Evolutionary conservation across 1,284 basidiomycete species (phyloP).

Genomic region (Ganoderma multipileum): DNA sequence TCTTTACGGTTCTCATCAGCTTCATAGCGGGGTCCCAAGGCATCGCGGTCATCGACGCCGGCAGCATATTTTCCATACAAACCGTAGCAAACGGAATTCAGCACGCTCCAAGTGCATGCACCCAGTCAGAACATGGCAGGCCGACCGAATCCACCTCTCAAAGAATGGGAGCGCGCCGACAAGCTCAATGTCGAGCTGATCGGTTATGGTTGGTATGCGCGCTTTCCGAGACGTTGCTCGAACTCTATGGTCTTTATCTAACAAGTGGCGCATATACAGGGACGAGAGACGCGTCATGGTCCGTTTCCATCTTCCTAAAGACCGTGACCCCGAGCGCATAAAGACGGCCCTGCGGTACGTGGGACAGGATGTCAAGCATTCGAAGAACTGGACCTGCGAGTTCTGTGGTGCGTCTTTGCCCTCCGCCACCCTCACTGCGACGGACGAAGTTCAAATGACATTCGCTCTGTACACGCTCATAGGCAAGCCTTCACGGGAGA

Average conservation of each 20-base stretch:
- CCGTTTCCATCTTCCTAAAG: constrained; percentile 29
- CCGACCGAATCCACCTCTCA: constrained; percentile 3
- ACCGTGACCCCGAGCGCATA: constrained; percentile 16
- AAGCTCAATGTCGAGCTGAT: constrained; percentile 28
- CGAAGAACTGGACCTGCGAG: constrained; percentile 28
- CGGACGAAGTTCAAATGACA: neutral
- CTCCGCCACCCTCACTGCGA: neutral
- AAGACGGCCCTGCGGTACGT: constrained; percentile 16
- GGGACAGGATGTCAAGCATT: constrained; percentile 27
- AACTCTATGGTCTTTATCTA: no score
- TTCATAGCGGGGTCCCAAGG: neutral
- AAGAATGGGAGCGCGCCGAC: constrained; percentile 23
- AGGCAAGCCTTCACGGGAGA: constrained; percentile 20
- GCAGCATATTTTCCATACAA: neutral
- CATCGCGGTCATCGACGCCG: neutral
- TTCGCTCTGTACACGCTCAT: neutral
- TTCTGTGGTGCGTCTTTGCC: constrained; percentile 19
- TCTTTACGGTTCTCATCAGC: neutral
- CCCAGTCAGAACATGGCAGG: neutral
- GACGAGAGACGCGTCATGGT: constrained; percentile 25
- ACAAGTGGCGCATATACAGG: constrained; percentile 1
- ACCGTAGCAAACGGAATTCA: neutral
- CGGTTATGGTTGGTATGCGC: constrained; percentile 23
- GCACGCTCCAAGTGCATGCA: neutral
- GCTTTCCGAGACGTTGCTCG: neutral